A percentile compares a stretch with the other conserved stretches of the same genome.
These are phyloP conservation scores for Colletotrichum plurivorum DNA, from an alignment of 2,329 filamentous ascomycete genomes.

Conservation along the genomic window DNA sequence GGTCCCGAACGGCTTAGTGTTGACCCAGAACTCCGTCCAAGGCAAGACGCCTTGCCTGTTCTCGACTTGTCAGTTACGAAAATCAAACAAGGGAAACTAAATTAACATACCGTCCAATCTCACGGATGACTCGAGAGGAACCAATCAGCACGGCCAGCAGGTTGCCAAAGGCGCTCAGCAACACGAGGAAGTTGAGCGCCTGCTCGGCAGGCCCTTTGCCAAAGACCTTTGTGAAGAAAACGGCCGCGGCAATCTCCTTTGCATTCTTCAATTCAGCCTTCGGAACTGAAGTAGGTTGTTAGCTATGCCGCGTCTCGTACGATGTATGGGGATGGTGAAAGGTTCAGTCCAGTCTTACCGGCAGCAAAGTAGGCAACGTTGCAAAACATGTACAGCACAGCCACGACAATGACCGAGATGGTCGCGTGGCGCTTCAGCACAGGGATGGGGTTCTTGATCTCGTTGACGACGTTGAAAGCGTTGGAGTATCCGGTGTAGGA, in stretches of 20 bases:
- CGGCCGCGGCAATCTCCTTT: slow-evolving; percentile 66
- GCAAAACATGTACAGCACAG: slow-evolving; percentile 69
- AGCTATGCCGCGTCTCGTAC: no score
- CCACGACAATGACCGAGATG: slow-evolving; percentile 64
- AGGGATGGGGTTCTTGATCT: slow-evolving; percentile 72
- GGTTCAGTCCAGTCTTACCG: background rate
- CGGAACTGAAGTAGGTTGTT: slow-evolving; percentile 52
- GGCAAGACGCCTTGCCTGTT: slow-evolving; percentile 71
- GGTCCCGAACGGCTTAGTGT: slow-evolving; percentile 74
- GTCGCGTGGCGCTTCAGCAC: slow-evolving; percentile 66
- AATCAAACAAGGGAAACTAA: no score
- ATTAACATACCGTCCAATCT: slow-evolving; percentile 64
- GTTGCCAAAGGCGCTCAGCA: slow-evolving; percentile 71
- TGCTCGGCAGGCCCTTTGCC: slow-evolving; percentile 63
- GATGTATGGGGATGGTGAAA: no score
- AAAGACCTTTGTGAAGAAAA: slow-evolving; percentile 73
- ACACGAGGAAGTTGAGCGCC: slow-evolving; percentile 70
- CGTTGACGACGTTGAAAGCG: slow-evolving; percentile 73
- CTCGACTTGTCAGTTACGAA: background rate
- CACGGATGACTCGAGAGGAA: slow-evolving; percentile 69
- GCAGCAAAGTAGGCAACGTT: slow-evolving; percentile 73
- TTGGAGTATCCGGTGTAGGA: slow-evolving; percentile 71
- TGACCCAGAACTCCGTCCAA: slow-evolving; percentile 73
- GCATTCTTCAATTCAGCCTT: slow-evolving; percentile 66
- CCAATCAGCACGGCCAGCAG: slow-evolving; percentile 69